Conservation (phyloP, 257 asterid species). For the Pogostemon cablin region DNA sequence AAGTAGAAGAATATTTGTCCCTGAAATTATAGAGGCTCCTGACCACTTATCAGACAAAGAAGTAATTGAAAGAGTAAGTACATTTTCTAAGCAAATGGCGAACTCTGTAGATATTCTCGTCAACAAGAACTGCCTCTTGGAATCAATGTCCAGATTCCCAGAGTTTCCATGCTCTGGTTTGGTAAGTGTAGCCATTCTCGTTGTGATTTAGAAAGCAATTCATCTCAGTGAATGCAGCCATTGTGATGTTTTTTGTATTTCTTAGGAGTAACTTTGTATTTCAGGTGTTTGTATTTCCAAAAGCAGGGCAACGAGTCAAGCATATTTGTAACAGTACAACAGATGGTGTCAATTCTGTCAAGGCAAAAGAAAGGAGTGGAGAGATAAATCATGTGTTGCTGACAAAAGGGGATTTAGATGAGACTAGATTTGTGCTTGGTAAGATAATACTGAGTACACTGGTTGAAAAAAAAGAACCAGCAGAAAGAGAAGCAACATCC, state of each 20-base stretch:
- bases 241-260: conserved; percentile 15
- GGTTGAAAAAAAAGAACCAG: conserved; percentile 31
- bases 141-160: conserved; percentile 67
- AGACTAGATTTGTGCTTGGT: conserved; percentile 77
- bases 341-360: conserved; percentile 37
- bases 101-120: conserved; percentile 51
- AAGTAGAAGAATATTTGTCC: conserved; percentile 44
- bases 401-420: conserved; percentile 44
- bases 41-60: conserved; percentile 62
- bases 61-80: conserved; percentile 57
- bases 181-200: conserved; percentile 53
- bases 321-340: conserved; percentile 36
- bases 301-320: conserved; percentile 39
- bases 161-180: conserved; percentile 52
- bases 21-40: conserved; percentile 59
- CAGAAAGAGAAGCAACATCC: conserved; percentile 24
- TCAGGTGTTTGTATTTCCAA: conserved; percentile 70
- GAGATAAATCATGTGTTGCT: conserved; percentile 47
- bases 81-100: conserved; percentile 54
- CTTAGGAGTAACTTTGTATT: conserved; percentile 33
- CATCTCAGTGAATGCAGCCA: conserved; percentile 3
- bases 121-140: conserved; percentile 45
- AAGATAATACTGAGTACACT: conserved; percentile 58
- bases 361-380: conserved; percentile 27
- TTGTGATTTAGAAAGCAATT: background rate